Evolutionary conservation across 2,329 filamentous ascomycete species (phyloP).

Genomic region (Blastomyces silverae): DNA sequence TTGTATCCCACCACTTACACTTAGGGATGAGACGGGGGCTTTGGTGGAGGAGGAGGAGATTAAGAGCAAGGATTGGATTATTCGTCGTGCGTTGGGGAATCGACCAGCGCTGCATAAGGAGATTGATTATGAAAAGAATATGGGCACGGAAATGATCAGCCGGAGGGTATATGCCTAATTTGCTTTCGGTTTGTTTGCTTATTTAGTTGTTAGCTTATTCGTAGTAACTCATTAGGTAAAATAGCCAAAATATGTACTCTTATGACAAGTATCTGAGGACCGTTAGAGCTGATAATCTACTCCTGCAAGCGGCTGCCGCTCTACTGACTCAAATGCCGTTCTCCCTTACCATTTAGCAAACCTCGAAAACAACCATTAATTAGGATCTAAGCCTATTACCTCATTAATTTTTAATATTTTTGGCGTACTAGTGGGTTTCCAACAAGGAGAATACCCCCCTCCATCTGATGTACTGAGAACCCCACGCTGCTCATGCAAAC

Average conservation of each 20-base stretch:
- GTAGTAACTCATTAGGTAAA: background rate
- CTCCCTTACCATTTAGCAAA: background rate
- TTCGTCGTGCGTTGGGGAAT: slow-evolving; percentile 35
- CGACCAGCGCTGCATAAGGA: slow-evolving; percentile 27
- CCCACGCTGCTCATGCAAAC: too few species aligned
- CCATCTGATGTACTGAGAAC: background rate
- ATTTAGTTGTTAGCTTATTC: background rate
- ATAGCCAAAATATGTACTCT: background rate
- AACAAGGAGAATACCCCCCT: background rate
- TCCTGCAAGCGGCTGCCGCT: background rate
- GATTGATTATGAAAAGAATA: slow-evolving; percentile 31
- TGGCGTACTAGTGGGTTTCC: background rate
- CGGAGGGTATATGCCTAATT: slow-evolving; percentile 27
- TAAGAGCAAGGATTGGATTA: slow-evolving; percentile 41
- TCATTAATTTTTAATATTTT: background rate
- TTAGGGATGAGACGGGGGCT: slow-evolving; percentile 23
- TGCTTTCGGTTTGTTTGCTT: background rate
- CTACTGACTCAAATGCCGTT: background rate
- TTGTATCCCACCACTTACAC: slow-evolving; percentile 30
- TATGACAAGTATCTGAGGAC: background rate
- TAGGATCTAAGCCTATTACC: background rate
- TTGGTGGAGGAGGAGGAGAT: slow-evolving; percentile 30
- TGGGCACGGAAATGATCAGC: slow-evolving; percentile 33
- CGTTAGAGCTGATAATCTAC: background rate
- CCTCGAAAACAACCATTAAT: background rate